Evolutionary conservation across 768 basidiomycete genomes (phyloP).

Genomic region (Pholiota microspora): DNA sequence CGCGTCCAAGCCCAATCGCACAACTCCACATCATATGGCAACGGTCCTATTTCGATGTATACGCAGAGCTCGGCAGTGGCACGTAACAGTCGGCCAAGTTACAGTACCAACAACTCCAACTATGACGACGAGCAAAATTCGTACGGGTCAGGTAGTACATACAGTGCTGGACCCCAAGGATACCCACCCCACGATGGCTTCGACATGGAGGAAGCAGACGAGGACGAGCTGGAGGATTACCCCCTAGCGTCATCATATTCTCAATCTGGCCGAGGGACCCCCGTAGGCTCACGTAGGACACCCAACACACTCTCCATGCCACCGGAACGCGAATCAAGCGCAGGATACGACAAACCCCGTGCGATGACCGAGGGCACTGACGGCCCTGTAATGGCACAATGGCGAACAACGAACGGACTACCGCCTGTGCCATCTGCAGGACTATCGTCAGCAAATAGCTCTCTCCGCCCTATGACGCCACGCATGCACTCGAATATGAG

Average conservation of each 20-base stretch:
- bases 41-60: conserved; percentile 1
- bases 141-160: conserved; percentile 23
- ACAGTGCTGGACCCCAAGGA: conserved; percentile 46
- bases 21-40: conserved; percentile 22
- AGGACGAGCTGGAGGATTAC: conserved; percentile 77
- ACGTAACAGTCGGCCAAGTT: conserved; percentile 26
- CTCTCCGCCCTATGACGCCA: conserved; percentile 40
- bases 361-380: conserved; percentile 70
- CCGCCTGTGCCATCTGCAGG: conserved; percentile 32
- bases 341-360: conserved; percentile 53
- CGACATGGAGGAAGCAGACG: conserved; percentile 72
- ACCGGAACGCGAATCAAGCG: conserved; percentile 49
- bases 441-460: conserved; percentile 23
- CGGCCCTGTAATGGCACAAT: conserved; percentile 61
- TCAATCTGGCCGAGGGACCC: conserved; percentile 73
- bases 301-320: conserved; percentile 56
- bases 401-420: conserved; percentile 51
- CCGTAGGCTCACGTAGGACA: conserved; percentile 56
- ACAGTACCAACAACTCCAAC: conserved; percentile 11
- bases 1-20: conserved; percentile 31
- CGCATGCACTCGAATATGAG: conserved; percentile 48
- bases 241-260: conserved; percentile 43
- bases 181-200: conserved; percentile 69
- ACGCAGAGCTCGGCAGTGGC: conserved; percentile 25
- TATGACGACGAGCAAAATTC: conserved; percentile 33